These are phyloP conservation scores for Citrullus mucosospermus DNA, from an alignment of 306 rosid genomes.

Conservation along the genomic window DNA sequence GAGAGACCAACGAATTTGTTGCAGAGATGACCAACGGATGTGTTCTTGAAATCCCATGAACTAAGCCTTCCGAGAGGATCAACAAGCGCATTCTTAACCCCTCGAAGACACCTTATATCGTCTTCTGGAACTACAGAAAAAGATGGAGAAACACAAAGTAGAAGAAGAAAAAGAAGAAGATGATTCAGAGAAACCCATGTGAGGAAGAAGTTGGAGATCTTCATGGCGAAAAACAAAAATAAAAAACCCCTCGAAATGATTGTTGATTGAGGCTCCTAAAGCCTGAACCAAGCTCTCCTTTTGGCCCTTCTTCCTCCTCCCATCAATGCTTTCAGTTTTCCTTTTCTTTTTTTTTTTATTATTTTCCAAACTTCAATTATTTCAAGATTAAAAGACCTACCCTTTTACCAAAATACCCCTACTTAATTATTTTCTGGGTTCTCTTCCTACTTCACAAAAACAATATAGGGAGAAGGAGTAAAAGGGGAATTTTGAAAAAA, in stretches of 20 bases:
- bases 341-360: background rate
- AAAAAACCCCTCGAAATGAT: background rate
- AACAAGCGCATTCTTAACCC: constrained; percentile 18
- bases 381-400: background rate
- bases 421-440: background rate
- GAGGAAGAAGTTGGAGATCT: background rate
- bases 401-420: background rate
- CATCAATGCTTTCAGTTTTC: background rate
- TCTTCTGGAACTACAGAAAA: constrained; percentile 28
- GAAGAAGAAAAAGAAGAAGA: background rate
- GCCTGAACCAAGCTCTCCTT: background rate
- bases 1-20: constrained; percentile 38
- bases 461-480: background rate
- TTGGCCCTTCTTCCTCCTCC: background rate
- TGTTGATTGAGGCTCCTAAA: background rate
- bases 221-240: constrained; percentile 5
- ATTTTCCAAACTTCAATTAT: background rate
- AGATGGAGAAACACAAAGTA: background rate
- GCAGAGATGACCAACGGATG: constrained; percentile 47
- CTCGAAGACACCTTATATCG: constrained; percentile 45
- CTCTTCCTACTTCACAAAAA: background rate
- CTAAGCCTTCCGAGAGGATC: constrained; percentile 25
- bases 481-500: background rate
- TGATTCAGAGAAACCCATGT: background rate
- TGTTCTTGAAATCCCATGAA: constrained; percentile 54